A percentile compares a stretch with the other conserved stretches of the same genome.
phyloP scores from a whole-genome alignment of 2,329 filamentous ascomycete genomes.

The Epichloe elymi region DNA sequence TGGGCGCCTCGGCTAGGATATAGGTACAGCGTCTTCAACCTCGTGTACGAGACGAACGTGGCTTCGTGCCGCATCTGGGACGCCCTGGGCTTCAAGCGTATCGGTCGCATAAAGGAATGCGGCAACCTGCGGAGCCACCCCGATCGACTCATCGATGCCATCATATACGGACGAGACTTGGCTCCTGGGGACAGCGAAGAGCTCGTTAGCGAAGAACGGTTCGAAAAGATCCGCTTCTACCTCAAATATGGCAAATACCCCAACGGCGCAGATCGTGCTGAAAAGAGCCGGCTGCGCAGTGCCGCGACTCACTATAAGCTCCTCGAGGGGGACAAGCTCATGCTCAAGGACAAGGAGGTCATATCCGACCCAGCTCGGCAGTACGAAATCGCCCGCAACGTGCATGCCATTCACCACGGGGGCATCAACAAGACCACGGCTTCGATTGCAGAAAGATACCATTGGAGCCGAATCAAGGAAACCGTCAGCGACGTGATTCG shows the following conservation, averaged over 20 bases:
- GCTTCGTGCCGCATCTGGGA: conserved; percentile 88
- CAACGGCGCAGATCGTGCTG: conserved; percentile 79
- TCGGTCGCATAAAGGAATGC: conserved; percentile 65
- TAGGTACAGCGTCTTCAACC: conserved; percentile 85
- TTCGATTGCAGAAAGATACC: conserved; percentile 82
- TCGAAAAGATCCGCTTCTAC: conserved; percentile 98
- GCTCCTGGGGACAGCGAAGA: conserved; percentile 54
- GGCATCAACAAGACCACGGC: conserved; percentile 98
- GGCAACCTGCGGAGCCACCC: conserved; percentile 58
- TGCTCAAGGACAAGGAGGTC: conserved; percentile 97
- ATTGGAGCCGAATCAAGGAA: conserved; percentile 97
- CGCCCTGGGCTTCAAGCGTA: conserved; percentile 80
- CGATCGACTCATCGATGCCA: conserved; percentile 57
- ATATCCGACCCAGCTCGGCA: conserved; percentile 81
- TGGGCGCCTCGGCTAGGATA: conserved; percentile 75
- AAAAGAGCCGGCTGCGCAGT: conserved; percentile 87
- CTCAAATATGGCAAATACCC: conserved; percentile 91
- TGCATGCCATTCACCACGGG: conserved; percentile 66
- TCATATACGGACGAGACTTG: conserved; percentile 61
- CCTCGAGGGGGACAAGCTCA: conserved; percentile 60
- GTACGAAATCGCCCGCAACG: conserved; percentile 71
- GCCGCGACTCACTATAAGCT: conserved; percentile 94
- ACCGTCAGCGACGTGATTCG: conserved; percentile 91
- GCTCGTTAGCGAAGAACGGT: conserved; percentile 85
- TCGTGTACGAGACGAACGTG: conserved; percentile 88